Evolutionary conservation across 2,329 filamentous ascomycete species (phyloP), one percentile per base, ranked within the genome.

Genomic region (Plectosphaerella plurivora): DNA sequence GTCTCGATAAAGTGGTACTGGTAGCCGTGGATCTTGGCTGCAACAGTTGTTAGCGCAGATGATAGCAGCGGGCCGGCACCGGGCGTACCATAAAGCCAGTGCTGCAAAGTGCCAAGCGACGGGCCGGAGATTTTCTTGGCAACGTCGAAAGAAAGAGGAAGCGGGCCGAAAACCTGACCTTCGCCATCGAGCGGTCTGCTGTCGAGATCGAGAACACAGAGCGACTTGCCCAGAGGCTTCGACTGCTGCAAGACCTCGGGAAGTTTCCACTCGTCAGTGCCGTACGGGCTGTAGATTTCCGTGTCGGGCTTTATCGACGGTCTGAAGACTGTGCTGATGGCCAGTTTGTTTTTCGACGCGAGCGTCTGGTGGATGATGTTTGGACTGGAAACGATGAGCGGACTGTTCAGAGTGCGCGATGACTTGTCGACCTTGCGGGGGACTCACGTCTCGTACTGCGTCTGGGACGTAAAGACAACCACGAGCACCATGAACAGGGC

Each of bases 141-240:
- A 16, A 67, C 56, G 28, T 68, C 61, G 70, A 70, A 74, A 51
- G 57, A 63, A 62, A 74, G 72, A 45, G 60, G 46, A 0, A 59
- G 45, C 1, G 64, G 57, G 8, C 64, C 63, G 47, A 72, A 75
- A 44, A 73, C 61, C 56, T 68, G 61, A 24, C 68, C 67, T 4
- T 66, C 54, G 44, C 60, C 59, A 49, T 65, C 57, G 50, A 74
- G 73, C 3, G 61, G 59, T 28, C 73, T 70, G 57, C 68, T 73
- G 59, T 75, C 73, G 49, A 75, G 63, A 52, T 75, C 73, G 56
- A 75, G 70, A 55, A 75, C 73, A 67, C 71, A 74, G 6, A 75
- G 59, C 3, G 71, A 63, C 57, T 72, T 61, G 48, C 70, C 68
- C 37, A 75, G 57, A 5, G 60, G 51, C 39, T 67, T 53, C 10